Base-by-base conservation (phyloP, 2,329 filamentous ascomycete species). In the Xylaria sp. region DNA sequence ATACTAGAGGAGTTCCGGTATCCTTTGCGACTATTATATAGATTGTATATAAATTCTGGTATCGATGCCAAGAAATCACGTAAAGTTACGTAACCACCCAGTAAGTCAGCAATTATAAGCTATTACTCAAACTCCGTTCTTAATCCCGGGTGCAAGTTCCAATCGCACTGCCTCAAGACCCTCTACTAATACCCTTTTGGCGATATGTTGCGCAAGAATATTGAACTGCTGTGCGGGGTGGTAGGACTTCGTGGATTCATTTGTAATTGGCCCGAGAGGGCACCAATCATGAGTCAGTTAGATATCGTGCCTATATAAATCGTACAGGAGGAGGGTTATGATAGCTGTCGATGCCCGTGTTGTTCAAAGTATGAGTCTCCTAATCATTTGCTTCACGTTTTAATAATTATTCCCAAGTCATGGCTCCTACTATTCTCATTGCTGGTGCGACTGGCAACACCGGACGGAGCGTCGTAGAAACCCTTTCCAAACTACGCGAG, bases 361-460 rank as follows among this genome's bases (percentile, higher is more conserved):
- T 53, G 33, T 53, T 40, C 26, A 5, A 40, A 28, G 2, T 1
- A n/a, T 11, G 6, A 13, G 17, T 4, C 17, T 33, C n/a, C 4
- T 3, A 20, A 23, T 11, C 1, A 11, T 23, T 46, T 4, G 49
- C 10, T 56, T 56, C 54, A 9, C 31, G 13, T 36, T 31, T 17
- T 13, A 9, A 33, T 51, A 36, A 26, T 23, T 6, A 5, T 7
- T 46, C n/a, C 11, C 10, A 17, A 54, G 9, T 10, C 31, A 69
- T 69, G 67, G 67, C 67, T 13, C 67, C 67, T 36, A 63, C 67
- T 23, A 66, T 69, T 44, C 44, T 69, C 13, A 23, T 69, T 15
- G 59, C 40, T 5, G 67, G 63, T 9, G 59, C 63, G 17, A 69
- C 67, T 36, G 67, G 67, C 53, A 69, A 69, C 53, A 69, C 63